phyloP scores from a whole-genome alignment of 179 eudicot genomes.

The Silene coronaria region DNA sequence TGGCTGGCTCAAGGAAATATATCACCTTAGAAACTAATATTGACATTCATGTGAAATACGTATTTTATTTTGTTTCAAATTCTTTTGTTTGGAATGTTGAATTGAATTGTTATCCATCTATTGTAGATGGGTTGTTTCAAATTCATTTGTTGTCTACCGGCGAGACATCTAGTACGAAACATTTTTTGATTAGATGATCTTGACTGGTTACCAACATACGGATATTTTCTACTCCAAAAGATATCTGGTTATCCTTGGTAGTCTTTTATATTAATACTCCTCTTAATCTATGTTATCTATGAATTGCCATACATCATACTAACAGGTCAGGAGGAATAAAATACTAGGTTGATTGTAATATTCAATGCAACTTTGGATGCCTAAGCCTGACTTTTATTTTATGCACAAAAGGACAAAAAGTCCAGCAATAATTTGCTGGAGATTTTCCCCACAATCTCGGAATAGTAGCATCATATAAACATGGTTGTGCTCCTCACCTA shows the following conservation, averaged over 20 bases:
- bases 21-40: not conserved
- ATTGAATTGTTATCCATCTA: too few species aligned
- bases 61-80: not conserved
- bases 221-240: not conserved
- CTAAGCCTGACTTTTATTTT: constrained; percentile 18
- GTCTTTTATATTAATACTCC: not conserved
- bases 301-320: constrained; percentile 9
- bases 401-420: constrained; percentile 27
- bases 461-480: constrained; percentile 13
- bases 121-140: not conserved
- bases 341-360: constrained; percentile 11
- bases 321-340: constrained; percentile 15
- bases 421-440: constrained; percentile 16
- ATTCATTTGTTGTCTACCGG: not conserved
- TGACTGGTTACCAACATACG: not conserved
- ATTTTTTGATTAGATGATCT: not conserved
- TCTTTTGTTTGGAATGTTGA: not conserved
- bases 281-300: constrained; percentile 9
- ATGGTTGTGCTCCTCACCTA: constrained; percentile 16
- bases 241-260: not conserved
- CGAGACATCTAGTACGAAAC: not conserved
- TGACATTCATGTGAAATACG: not conserved
- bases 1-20: not conserved
- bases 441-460: constrained; percentile 30
- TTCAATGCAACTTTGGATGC: constrained; percentile 21